These are phyloP conservation scores for Metarhizium guizhouense DNA, from an alignment of 2,329 filamentous ascomycete genomes.

Conservation along the genomic window DNA sequence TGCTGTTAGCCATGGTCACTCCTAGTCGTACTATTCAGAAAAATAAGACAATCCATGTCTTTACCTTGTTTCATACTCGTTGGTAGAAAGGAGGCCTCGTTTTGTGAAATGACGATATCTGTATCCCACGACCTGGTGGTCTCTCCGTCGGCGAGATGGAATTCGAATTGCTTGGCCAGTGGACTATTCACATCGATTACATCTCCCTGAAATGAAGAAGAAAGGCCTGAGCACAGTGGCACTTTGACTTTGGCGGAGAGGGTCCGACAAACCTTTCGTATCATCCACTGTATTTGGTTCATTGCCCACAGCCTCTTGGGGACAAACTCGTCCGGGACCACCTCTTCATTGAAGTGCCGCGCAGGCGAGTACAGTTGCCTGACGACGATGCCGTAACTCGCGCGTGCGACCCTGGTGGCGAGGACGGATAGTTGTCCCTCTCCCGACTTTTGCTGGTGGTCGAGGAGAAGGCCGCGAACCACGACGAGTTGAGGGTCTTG, in stretches of 20 bases:
- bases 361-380: slow-evolving; percentile 26
- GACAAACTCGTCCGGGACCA: slow-evolving; percentile 19
- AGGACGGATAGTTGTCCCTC: slow-evolving; percentile 26
- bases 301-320: slow-evolving; percentile 27
- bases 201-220: slow-evolving; percentile 30
- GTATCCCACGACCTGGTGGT: slow-evolving; percentile 27
- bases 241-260: too few relatives aligned
- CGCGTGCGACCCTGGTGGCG: slow-evolving; percentile 29
- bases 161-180: slow-evolving; percentile 25
- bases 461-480: slow-evolving; percentile 41
- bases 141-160: slow-evolving; percentile 22
- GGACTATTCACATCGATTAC: slow-evolving; percentile 24
- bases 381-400: slow-evolving; percentile 33
- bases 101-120: slow-evolving; percentile 29
- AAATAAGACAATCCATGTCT: background rate
- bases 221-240: too few relatives aligned
- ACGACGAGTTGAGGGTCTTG: slow-evolving; percentile 47
- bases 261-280: slow-evolving; percentile 26
- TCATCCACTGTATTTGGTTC: slow-evolving; percentile 34
- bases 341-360: slow-evolving; percentile 25
- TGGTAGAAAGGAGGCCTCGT: slow-evolving; percentile 26
- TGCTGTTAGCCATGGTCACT: background rate
- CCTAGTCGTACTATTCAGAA: too few relatives aligned
- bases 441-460: slow-evolving; percentile 28
- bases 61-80: slow-evolving; percentile 25